Percentiles rank a stretch among this genome's conserved stretches.
These are phyloP conservation scores for Phytophthora sp. DNA, from an alignment of 352 stramenopile genomes.

Conservation along the genomic window DNA sequence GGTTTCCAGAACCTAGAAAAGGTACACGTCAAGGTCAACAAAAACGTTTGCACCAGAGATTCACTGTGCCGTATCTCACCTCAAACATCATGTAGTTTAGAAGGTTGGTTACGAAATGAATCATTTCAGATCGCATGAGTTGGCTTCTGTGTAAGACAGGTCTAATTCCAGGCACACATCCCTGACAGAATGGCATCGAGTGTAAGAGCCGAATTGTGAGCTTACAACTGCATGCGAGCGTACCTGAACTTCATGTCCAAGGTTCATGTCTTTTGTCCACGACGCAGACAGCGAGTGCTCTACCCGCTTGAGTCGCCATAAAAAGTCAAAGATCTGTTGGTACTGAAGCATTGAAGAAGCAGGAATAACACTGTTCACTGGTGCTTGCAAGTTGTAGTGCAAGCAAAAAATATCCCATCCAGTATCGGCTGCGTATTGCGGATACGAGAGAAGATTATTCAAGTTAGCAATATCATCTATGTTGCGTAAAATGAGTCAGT, in stretches of 20 bases:
- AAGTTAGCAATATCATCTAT: not conserved
- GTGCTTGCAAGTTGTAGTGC: conserved; percentile 89
- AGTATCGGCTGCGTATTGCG: conserved; percentile 61
- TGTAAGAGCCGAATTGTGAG: conserved; percentile 5
- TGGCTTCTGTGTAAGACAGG: conserved; percentile 93
- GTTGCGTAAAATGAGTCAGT: not conserved
- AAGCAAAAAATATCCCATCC: conserved; percentile 96
- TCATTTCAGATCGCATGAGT: conserved; percentile 97
- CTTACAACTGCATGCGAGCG: not conserved
- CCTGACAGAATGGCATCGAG: conserved; percentile 30
- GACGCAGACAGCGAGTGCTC: conserved; percentile 94
- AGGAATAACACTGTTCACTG: conserved; percentile 91
- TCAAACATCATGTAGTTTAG: conserved; percentile 99
- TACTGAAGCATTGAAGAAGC: conserved; percentile 87
- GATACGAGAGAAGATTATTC: not conserved
- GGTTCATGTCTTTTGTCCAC: conserved; percentile 97
- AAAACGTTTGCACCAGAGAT: not conserved
- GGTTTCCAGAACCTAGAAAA: conserved; percentile 84
- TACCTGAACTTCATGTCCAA: conserved; percentile 93
- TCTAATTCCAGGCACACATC: conserved; percentile 58
- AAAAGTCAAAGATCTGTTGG: conserved; percentile 90
- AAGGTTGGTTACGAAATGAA: conserved; percentile 98
- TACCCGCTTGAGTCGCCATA: conserved; percentile 91
- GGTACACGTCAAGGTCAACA: not conserved
- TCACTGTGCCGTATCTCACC: conserved; percentile 25